Evolutionary conservation across 352 stramenopile species (phyloP).

Genomic region (Pythium scleroteichum): DNA sequence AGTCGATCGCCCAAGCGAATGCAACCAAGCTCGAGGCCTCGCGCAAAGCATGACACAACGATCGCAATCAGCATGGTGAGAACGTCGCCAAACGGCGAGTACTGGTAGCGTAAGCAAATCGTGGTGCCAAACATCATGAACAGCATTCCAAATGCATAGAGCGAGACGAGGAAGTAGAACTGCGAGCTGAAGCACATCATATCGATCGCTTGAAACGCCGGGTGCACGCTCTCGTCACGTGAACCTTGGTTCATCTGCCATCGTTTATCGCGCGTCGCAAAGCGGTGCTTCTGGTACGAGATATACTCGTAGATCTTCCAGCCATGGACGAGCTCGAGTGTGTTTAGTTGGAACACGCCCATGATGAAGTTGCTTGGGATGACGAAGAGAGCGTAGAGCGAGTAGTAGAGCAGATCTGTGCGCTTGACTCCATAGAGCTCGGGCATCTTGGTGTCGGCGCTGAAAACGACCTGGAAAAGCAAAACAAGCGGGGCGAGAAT

Average conservation of each 20-base stretch:
- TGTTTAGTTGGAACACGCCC: slow-evolving; percentile 95
- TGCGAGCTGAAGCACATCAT: slow-evolving; percentile 95
- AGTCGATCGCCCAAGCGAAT: slow-evolving; percentile 77
- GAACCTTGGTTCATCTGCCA: slow-evolving; percentile 90
- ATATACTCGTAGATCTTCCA: slow-evolving; percentile 98
- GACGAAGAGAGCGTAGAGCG: slow-evolving; percentile 94
- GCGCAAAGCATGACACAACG: slow-evolving; percentile 77
- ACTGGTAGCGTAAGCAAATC: slow-evolving; percentile 92
- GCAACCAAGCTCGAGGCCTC: slow-evolving; percentile 56
- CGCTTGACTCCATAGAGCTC: slow-evolving; percentile 92
- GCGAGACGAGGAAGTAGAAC: slow-evolving; percentile 89
- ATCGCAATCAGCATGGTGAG: slow-evolving; percentile 89
- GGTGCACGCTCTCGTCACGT: slow-evolving; percentile 93
- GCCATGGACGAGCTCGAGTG: slow-evolving; percentile 94
- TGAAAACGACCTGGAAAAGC: slow-evolving; percentile 90
- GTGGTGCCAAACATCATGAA: slow-evolving; percentile 93
- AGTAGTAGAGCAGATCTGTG: slow-evolving; percentile 95
- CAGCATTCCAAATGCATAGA: slow-evolving; percentile 88
- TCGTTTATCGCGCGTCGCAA: slow-evolving; percentile 90
- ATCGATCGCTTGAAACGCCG: slow-evolving; percentile 93
- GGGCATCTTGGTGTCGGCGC: slow-evolving; percentile 90
- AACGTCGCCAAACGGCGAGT: slow-evolving; percentile 93
- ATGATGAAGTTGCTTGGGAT: slow-evolving; percentile 94
- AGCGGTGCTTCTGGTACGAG: slow-evolving; percentile 95
- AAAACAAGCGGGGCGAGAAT: slow-evolving; percentile 88